Evolutionary conservation across 768 basidiomycete species (phyloP), one percentile per base, ranked within the genome.

Genomic region (Piloderma croceum): DNA sequence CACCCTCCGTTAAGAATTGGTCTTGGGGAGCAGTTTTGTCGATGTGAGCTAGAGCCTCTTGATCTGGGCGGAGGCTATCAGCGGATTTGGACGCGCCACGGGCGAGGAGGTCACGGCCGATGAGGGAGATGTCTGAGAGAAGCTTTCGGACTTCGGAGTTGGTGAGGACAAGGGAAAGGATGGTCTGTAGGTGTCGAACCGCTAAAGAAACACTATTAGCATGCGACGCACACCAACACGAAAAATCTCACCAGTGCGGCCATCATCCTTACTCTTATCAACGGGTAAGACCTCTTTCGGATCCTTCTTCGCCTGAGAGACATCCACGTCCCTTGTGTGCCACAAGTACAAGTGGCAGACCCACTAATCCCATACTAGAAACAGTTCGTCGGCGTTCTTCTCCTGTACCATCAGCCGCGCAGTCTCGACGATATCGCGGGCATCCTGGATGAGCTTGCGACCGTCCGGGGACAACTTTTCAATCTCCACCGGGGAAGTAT

Each of bases 121-220:
- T 79, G 43, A 82, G 59, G 7, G 77, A 74, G 47, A 86, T 81
- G 61, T 91, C 89, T 2, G 79, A 74, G 38, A 93, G 63, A 22
- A 96, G 79, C 59, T 96, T 94, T 53, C 91, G 83, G 22, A 87
- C 83, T 65, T 94, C 88, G 1, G 87, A 83, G 66, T 99, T 99
- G 57, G 93, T 94, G 46, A 91, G 71, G 53, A 99, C 70, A 52
- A 97, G 82, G 31, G 77, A 76, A 44, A 89, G 70, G 34, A 99
- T 76, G 0, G 91, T 92, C 48, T 91, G 88, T 12, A 97, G 76
- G 62, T 97, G 90, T 41, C 74, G 73, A 34, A 86, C 77, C 17
- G 90, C 90, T 86, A n/a, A 35, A 7, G 44, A n/a, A 2, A 18
- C 12, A 19, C 36, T 3, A 46, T 19, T 12, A 23, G 6, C n/a